These are phyloP conservation scores for Leptographium wingfieldii DNA, from an alignment of 2,329 filamentous ascomycete species.

Conservation along the genomic window DNA sequence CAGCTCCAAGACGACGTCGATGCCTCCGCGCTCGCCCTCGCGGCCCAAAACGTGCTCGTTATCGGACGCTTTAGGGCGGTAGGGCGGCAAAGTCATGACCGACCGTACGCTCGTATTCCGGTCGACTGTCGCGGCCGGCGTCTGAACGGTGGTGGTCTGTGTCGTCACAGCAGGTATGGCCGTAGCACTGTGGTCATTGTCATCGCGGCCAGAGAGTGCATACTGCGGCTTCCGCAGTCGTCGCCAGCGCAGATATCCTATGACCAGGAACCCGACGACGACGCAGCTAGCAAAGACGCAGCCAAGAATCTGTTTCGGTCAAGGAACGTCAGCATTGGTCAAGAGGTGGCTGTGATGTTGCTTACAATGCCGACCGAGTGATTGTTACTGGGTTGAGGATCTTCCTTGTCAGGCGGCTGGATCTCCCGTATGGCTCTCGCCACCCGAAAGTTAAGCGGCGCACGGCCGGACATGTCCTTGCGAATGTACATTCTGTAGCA, in stretches of 20 bases:
- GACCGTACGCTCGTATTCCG: conserved; percentile 79
- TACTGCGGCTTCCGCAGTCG: conserved; percentile 6
- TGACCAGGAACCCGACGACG: background rate
- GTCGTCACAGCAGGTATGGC: background rate
- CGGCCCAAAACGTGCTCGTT: conserved; percentile 74
- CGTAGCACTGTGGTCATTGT: conserved; percentile 10
- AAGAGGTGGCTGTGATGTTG: background rate
- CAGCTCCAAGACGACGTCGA: conserved; percentile 80
- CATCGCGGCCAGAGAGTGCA: conserved; percentile 15
- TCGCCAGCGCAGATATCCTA: conserved; percentile 6
- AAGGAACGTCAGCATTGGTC: background rate
- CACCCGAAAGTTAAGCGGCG: no score
- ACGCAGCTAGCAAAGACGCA: background rate
- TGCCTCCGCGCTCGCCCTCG: conserved; percentile 82
- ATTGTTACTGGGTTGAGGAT: background rate
- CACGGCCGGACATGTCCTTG: no score
- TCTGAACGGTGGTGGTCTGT: background rate
- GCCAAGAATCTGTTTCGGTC: background rate
- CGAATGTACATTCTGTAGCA: background rate
- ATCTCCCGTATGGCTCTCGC: no score
- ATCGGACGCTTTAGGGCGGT: conserved; percentile 58
- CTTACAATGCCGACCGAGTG: background rate
- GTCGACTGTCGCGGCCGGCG: conserved; percentile 38
- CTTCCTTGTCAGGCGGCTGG: no score
- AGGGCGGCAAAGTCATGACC: conserved; percentile 87